Evolutionary conservation across 2,329 filamentous ascomycete genomes (phyloP).

Genomic region (Paracorniculantispora psalliotae): DNA sequence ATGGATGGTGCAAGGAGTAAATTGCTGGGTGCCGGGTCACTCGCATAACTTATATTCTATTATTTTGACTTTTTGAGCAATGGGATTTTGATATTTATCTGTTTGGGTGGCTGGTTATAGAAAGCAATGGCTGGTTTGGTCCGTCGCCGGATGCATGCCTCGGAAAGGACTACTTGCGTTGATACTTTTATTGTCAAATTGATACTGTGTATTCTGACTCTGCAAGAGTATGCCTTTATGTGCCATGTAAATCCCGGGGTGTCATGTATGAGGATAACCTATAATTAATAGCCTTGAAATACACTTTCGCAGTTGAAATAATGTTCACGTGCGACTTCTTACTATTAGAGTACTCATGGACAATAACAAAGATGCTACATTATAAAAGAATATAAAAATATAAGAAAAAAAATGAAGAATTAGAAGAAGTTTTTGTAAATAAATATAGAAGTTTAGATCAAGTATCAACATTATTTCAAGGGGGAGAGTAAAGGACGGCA

Average conservation of each 20-base stretch:
- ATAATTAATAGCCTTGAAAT: no score
- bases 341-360: no score
- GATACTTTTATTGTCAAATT: slow-evolving; percentile 9
- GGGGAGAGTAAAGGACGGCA: neutral
- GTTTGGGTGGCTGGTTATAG: slow-evolving; percentile 15
- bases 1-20: neutral
- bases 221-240: neutral
- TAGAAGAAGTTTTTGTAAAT: no score
- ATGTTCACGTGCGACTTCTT: no score
- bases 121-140: slow-evolving; percentile 15
- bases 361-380: no score
- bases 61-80: slow-evolving; percentile 13
- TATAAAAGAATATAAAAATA: no score
- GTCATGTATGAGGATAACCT: no score
- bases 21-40: slow-evolving; percentile 5
- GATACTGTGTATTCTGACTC: neutral
- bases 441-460: no score
- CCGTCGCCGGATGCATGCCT: slow-evolving; percentile 14
- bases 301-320: no score
- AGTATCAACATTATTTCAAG: no score
- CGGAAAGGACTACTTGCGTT: slow-evolving; percentile 9
- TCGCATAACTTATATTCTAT: slow-evolving; percentile 1
- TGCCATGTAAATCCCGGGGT: no score
- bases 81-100: slow-evolving; percentile 9
- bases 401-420: no score